phyloP scores from a whole-genome alignment of 768 basidiomycete species.

The Phylloporus sp. region DNA sequence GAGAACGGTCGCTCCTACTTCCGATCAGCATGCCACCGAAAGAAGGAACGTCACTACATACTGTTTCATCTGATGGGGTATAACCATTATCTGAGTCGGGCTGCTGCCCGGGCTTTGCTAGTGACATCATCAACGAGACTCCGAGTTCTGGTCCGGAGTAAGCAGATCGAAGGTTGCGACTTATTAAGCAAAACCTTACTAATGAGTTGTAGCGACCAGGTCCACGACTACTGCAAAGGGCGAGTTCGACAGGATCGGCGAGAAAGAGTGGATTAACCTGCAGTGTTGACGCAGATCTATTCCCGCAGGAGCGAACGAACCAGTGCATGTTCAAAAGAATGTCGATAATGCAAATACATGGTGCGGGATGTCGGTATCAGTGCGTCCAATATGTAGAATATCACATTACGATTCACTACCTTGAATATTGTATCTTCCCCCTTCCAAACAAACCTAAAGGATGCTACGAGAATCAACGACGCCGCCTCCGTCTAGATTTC shows the following conservation, averaged over 20 bases:
- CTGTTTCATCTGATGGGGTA: slow-evolving; percentile 3
- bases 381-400: slow-evolving; percentile 28
- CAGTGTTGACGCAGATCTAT: not conserved
- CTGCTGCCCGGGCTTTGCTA: not conserved
- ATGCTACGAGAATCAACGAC: slow-evolving; percentile 13
- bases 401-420: slow-evolving; percentile 27
- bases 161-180: not conserved
- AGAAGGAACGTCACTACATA: slow-evolving; percentile 1
- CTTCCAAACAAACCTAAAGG: slow-evolving; percentile 4
- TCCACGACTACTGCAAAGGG: not conserved
- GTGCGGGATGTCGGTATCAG: slow-evolving; percentile 19
- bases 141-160: not conserved
- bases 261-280: not conserved
- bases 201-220: not conserved
- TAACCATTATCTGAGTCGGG: not conserved
- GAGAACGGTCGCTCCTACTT: slow-evolving; percentile 25
- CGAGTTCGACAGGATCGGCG: not conserved
- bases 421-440: slow-evolving; percentile 26
- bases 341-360: slow-evolving; percentile 25
- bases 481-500: slow-evolving; percentile 26
- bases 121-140: slow-evolving; percentile 1
- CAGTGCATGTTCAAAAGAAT: slow-evolving; percentile 18
- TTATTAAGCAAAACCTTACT: slow-evolving; percentile 18
- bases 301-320: not conserved
- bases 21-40: slow-evolving; percentile 5